Evolutionary conservation across 371 early-diverging fungal genomes (phyloP).

Genomic region (Rhizopus sp.): DNA sequence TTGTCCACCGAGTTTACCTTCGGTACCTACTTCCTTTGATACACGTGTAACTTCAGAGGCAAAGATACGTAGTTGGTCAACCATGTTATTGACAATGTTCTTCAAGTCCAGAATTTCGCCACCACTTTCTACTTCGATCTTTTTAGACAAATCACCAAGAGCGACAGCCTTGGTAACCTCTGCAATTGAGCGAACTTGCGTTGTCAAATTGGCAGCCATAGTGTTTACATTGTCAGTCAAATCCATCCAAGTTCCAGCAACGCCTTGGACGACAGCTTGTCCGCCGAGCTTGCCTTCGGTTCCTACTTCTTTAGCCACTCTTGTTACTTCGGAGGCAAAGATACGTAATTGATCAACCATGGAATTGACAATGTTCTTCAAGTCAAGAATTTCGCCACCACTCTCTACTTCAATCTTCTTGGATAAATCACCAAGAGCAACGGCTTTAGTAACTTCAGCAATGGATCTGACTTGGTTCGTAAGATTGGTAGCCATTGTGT

Average conservation of each 20-base stretch:
- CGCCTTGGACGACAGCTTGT: conserved; percentile 42
- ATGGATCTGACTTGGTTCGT: conserved; percentile 35
- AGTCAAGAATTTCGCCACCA: conserved; percentile 41
- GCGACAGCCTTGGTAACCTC: conserved; percentile 56
- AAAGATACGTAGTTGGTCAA: conserved; percentile 42
- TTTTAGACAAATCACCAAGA: conserved; percentile 25
- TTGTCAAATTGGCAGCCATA: conserved; percentile 56
- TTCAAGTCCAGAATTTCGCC: conserved; percentile 40
- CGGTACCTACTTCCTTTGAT: conserved; percentile 48
- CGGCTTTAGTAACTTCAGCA: conserved; percentile 48
- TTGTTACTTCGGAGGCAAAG: conserved; percentile 43
- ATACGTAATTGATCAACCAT: conserved; percentile 52
- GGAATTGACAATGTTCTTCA: conserved; percentile 45
- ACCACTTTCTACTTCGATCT: conserved; percentile 38
- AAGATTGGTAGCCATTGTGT: conserved; percentile 57
- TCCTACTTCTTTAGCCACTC: conserved; percentile 41
- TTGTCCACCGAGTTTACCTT: conserved; percentile 41
- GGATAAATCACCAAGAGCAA: conserved; percentile 40
- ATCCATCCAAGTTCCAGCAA: conserved; percentile 61
- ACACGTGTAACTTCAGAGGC: conserved; percentile 44
- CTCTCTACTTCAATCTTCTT: conserved; percentile 31
- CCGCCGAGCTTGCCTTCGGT: conserved; percentile 53
- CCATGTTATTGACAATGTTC: conserved; percentile 45
- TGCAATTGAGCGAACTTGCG: conserved; percentile 54
- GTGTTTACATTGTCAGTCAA: conserved; percentile 58